Evolutionary conservation across 305 asterid genomes (phyloP).

Genomic region (Ilex paraguariensis): DNA sequence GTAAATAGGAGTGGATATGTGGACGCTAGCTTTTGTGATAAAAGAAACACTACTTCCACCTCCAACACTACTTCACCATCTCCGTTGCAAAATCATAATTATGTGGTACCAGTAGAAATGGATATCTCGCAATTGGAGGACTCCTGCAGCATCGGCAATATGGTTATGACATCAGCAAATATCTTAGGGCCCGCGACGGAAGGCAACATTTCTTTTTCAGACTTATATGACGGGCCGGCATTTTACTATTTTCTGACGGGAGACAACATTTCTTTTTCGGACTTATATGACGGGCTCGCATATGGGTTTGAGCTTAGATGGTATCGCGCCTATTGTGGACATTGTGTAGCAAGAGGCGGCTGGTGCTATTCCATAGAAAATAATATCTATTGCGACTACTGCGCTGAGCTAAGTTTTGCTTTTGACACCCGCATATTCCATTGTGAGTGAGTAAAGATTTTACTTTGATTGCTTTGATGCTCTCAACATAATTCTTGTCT

Average conservation of each 20-base stretch:
- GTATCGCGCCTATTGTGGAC: slow-evolving; percentile 42
- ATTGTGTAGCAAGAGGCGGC: slow-evolving; percentile 40
- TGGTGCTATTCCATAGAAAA: slow-evolving; percentile 25
- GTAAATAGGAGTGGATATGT: too few relatives aligned
- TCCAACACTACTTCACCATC: neutral
- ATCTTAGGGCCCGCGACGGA: slow-evolving; percentile 1
- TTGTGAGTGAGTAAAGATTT: too few relatives aligned
- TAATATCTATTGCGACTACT: too few relatives aligned
- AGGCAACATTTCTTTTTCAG: slow-evolving; percentile 31
- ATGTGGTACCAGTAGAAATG: slow-evolving; percentile 26
- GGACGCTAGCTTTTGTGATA: neutral
- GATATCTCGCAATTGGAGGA: slow-evolving; percentile 39
- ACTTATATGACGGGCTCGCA: slow-evolving; percentile 19
- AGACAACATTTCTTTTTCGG: too few relatives aligned
- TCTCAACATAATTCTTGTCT: too few relatives aligned
- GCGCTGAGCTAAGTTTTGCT: too few relatives aligned
- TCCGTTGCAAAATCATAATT: slow-evolving; percentile 17
- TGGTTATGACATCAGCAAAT: slow-evolving; percentile 15
- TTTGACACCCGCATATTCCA: too few relatives aligned
- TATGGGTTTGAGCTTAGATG: slow-evolving; percentile 60
- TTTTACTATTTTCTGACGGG: too few relatives aligned
- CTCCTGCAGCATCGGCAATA: slow-evolving; percentile 36
- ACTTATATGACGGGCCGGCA: slow-evolving; percentile 34
- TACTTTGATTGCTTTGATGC: too few relatives aligned
- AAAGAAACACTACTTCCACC: neutral